These are phyloP conservation scores for Xylariales sp. DNA, from an alignment of 2,329 filamentous ascomycete genomes.

Conservation along the genomic window DNA sequence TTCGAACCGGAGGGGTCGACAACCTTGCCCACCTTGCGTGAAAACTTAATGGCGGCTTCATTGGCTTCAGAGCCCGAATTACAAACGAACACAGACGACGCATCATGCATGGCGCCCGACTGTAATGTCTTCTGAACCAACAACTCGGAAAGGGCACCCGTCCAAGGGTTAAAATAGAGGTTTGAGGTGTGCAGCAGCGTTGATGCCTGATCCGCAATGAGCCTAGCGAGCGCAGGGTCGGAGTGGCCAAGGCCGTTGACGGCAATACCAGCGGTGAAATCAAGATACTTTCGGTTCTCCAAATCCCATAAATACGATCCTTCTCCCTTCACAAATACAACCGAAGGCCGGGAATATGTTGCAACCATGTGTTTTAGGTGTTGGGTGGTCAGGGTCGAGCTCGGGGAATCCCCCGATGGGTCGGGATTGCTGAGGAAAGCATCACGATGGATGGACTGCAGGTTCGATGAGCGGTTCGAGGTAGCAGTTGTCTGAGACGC, in stretches of 20 bases:
- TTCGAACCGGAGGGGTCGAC: constrained; percentile 78
- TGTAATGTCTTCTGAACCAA: constrained; percentile 84
- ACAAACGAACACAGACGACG: constrained; percentile 86
- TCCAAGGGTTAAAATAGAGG: constrained; percentile 97
- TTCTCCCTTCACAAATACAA: constrained; percentile 88
- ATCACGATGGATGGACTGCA: constrained; percentile 45
- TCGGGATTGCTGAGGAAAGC: constrained; percentile 49
- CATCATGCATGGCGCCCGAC: constrained; percentile 84
- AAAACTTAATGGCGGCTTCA: constrained; percentile 97
- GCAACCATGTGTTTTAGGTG: constrained; percentile 92
- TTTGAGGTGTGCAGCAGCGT: constrained; percentile 93
- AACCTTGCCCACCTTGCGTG: constrained; percentile 87
- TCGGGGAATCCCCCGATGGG: constrained; percentile 55
- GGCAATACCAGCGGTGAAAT: constrained; percentile 95
- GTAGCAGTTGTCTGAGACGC: constrained; percentile 27
- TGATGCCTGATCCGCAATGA: constrained; percentile 80
- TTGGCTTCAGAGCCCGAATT: constrained; percentile 98
- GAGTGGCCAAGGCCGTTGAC: constrained; percentile 94
- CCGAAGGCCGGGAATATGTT: constrained; percentile 90
- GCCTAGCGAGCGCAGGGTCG: constrained; percentile 78
- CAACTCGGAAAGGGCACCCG: constrained; percentile 85
- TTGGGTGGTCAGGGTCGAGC: constrained; percentile 77
- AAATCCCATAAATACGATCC: constrained; percentile 92
- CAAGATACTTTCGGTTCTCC: constrained; percentile 88
- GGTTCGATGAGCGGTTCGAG: constrained; percentile 45